Percentiles rank a stretch among this genome's conserved stretches.
Conservation (phyloP, 495 filamentous ascomycete genomes). For the Parmelia sp. region DNA sequence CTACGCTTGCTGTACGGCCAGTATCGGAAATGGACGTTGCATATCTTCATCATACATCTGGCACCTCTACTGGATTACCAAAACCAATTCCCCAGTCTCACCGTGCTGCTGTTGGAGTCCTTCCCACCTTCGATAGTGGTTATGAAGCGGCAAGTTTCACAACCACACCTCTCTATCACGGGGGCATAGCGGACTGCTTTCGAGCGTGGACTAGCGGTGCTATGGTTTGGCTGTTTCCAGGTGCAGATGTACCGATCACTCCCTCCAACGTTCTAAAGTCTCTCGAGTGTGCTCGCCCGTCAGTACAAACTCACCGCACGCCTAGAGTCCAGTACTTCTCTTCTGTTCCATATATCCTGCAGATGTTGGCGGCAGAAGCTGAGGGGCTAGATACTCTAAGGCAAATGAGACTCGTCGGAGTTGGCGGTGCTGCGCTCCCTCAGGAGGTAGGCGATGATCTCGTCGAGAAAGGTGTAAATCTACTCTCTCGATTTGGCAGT, state of each 20-base stretch:
- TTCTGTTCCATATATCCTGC: slow-evolving; percentile 51
- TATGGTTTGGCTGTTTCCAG: slow-evolving; percentile 52
- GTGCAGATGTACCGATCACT: slow-evolving; percentile 43
- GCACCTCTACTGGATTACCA: slow-evolving; percentile 49
- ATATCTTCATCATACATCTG: slow-evolving; percentile 46
- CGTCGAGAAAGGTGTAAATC: slow-evolving; percentile 40
- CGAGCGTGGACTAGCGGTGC: slow-evolving; percentile 46
- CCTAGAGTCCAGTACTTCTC: slow-evolving; percentile 45
- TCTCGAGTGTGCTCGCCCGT: slow-evolving; percentile 25
- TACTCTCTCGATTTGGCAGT: slow-evolving; percentile 52
- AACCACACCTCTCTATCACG: slow-evolving; percentile 57
- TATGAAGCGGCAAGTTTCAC: slow-evolving; percentile 44
- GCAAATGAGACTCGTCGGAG: slow-evolving; percentile 49
- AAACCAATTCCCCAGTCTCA: slow-evolving; percentile 50
- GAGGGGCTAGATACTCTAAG: slow-evolving; percentile 35
- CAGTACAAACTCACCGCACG: background rate
- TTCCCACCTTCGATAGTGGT: slow-evolving; percentile 37
- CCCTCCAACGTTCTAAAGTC: slow-evolving; percentile 38
- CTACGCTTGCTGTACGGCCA: background rate
- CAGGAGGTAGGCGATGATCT: slow-evolving; percentile 40
- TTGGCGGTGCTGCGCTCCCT: slow-evolving; percentile 52
- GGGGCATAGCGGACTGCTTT: slow-evolving; percentile 53
- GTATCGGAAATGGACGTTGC: slow-evolving; percentile 27
- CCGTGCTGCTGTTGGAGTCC: slow-evolving; percentile 40
- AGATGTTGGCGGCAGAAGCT: slow-evolving; percentile 38